These are phyloP conservation scores for Bruguiera parviflora DNA, from an alignment of 345 rosid genomes.

Conservation along the genomic window DNA sequence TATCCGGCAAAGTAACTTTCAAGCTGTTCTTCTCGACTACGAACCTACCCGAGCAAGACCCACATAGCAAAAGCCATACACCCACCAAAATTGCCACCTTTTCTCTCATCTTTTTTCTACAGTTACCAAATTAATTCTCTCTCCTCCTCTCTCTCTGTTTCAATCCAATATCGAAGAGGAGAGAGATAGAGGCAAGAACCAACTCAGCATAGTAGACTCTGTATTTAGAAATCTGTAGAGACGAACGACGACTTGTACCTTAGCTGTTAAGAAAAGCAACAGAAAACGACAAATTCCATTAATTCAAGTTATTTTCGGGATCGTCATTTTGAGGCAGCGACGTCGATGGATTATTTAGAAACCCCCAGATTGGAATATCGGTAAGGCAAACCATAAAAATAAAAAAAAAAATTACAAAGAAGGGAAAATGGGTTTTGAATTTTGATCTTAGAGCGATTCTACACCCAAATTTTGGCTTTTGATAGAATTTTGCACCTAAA, in stretches of 20 bases:
- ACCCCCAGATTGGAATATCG: too few relatives aligned
- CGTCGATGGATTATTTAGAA: too few relatives aligned
- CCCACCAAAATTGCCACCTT: conserved; percentile 41
- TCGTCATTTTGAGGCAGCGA: too few relatives aligned
- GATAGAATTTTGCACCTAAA: too few relatives aligned
- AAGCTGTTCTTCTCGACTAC: conserved; percentile 78
- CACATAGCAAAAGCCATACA: conserved; percentile 42
- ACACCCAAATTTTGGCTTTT: too few relatives aligned
- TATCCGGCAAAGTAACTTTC: conserved; percentile 51
- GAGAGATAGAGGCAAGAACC: background rate
- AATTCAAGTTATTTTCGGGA: background rate
- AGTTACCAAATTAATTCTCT: background rate
- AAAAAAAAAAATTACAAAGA: too few relatives aligned
- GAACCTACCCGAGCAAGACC: conserved; percentile 53
- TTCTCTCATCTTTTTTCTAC: conserved; percentile 39
- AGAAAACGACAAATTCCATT: conserved; percentile 3
- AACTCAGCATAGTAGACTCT: too few relatives aligned
- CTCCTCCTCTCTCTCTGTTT: too few relatives aligned
- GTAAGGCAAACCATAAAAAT: too few relatives aligned
- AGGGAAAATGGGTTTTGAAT: too few relatives aligned
- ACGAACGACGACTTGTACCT: conserved; percentile 4
- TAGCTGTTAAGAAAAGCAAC: conserved; percentile 6
- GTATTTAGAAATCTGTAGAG: too few relatives aligned
- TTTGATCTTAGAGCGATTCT: too few relatives aligned
- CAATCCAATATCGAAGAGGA: conserved; percentile 11